These are phyloP conservation scores for Solanum bulbocastanum DNA, from an alignment of 257 asterid species.

Conservation along the genomic window DNA sequence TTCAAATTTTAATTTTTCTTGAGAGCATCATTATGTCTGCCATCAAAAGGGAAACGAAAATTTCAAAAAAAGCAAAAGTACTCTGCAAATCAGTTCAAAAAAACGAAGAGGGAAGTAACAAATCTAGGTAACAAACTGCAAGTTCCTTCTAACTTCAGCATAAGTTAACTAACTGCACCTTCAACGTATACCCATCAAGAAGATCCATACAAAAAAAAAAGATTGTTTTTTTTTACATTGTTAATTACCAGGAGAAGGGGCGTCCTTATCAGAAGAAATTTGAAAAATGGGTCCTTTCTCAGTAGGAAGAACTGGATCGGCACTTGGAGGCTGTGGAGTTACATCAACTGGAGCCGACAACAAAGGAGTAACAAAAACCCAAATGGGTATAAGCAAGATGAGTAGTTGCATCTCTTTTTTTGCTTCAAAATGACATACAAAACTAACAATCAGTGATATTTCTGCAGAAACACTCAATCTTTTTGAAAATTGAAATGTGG, in stretches of 20 bases:
- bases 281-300: constrained; percentile 68
- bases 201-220: neutral
- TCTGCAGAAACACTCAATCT: neutral
- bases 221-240: neutral
- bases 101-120: neutral
- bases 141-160: neutral
- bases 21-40: neutral
- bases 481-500: constrained; percentile 32
- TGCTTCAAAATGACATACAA: neutral
- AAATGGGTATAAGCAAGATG: constrained; percentile 36
- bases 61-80: neutral
- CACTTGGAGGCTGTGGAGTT: constrained; percentile 62
- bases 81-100: neutral
- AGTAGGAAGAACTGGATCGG: constrained; percentile 82
- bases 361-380: constrained; percentile 31
- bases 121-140: neutral
- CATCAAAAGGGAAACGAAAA: neutral
- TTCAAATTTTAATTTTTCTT: neutral
- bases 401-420: constrained; percentile 28
- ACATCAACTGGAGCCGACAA: constrained; percentile 50
- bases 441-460: neutral
- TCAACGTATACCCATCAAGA: neutral
- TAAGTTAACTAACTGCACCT: neutral
- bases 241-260: constrained; percentile 67
- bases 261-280: constrained; percentile 36